phyloP scores from a whole-genome alignment of 1,284 basidiomycete species.

The Uromyces viciae-fabae region DNA sequence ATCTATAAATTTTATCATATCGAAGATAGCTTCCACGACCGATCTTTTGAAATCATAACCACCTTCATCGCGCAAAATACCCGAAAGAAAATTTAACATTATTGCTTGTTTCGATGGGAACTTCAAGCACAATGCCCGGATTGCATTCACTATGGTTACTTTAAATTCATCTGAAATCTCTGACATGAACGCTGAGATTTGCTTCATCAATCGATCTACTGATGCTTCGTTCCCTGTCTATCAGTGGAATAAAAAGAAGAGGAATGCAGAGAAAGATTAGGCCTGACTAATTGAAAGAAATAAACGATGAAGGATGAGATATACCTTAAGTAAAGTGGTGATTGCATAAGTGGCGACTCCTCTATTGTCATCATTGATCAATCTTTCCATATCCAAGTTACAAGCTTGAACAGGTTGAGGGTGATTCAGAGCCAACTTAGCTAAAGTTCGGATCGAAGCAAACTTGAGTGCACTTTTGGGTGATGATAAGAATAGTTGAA shows the following conservation, averaged over 20 bases:
- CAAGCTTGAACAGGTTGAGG: constrained; percentile 82
- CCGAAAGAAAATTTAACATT: constrained; percentile 90
- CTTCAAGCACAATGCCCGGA: constrained; percentile 95
- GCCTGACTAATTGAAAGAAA: constrained; percentile 17
- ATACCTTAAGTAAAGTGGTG: constrained; percentile 90
- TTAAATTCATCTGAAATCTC: constrained; percentile 99
- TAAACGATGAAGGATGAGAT: constrained; percentile 4
- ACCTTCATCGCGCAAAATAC: constrained; percentile 90
- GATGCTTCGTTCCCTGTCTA: constrained; percentile 97
- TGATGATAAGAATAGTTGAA: constrained; percentile 88
- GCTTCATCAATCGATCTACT: constrained; percentile 98
- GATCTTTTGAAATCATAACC: constrained; percentile 99
- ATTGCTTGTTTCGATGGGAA: constrained; percentile 94
- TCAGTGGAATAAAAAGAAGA: constrained; percentile 29
- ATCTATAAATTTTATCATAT: constrained; percentile 97
- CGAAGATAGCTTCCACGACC: constrained; percentile 98
- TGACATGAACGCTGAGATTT: constrained; percentile 97
- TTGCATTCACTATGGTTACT: constrained; percentile 98
- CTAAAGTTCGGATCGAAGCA: constrained; percentile 91
- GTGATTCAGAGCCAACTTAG: constrained; percentile 75
- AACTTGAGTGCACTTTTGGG: constrained; percentile 94
- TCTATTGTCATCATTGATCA: constrained; percentile 93
- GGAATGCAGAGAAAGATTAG: constrained; percentile 28
- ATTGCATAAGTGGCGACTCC: constrained; percentile 98
- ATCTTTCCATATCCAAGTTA: constrained; percentile 95